Evolutionary conservation across 345 rosid species (phyloP).

Genomic region (Populus simonii): DNA sequence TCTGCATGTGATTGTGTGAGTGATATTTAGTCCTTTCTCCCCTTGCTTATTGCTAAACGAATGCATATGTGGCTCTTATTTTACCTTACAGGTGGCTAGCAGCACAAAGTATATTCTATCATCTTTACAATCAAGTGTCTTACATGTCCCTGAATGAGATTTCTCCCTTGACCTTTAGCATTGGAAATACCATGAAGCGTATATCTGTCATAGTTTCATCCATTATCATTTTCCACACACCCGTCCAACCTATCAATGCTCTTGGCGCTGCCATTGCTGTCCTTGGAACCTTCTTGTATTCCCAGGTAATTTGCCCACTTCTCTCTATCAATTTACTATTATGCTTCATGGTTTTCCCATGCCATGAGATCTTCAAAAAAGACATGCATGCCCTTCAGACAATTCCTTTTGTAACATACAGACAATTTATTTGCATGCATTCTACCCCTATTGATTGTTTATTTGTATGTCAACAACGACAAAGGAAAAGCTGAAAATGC

Average conservation of each 20-base stretch:
- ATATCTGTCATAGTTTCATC: conserved; percentile 97
- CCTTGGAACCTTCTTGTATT: conserved; percentile 96
- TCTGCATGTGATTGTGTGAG: not conserved
- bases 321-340: not conserved
- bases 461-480: not conserved
- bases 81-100: conserved; percentile 69
- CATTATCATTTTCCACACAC: conserved; percentile 94
- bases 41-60: not conserved
- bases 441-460: not conserved
- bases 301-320: conserved; percentile 59
- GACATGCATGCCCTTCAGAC: not conserved
- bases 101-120: conserved; percentile 98
- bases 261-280: conserved; percentile 96
- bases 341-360: not conserved
- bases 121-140: conserved; percentile 97
- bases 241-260: conserved; percentile 87
- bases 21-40: not conserved
- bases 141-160: conserved; percentile 96
- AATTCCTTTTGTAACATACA: not conserved
- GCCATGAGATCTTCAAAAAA: not conserved
- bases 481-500: not conserved
- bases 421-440: not conserved
- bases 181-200: conserved; percentile 98
- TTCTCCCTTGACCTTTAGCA: conserved; percentile 93
- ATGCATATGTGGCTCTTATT: conserved; percentile 7